Base-by-base conservation (phyloP, 352 stramenopile genomes). In the Globisporangium sylvaticum region DNA sequence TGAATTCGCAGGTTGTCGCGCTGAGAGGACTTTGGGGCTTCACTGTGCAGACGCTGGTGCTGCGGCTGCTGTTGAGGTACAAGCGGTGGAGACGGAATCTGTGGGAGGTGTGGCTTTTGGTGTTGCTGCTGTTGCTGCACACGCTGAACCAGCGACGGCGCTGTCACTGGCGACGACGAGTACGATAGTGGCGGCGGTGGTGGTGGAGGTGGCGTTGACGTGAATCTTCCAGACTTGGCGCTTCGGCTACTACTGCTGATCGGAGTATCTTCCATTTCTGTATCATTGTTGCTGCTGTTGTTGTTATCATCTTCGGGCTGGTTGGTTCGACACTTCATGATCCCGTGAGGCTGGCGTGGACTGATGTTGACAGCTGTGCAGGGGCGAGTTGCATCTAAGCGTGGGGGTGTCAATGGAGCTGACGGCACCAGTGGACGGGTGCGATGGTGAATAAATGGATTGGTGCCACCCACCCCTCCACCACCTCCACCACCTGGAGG, bases 1-100 rank as follows among this genome's bases (percentile, higher is more conserved):
- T 88, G 83, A 44, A 94, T 90, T 25, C 86, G 83, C 52, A 94
- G 69, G 64, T 90, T 69, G 72, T 88, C 72, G 24, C 83, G 79
- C n/a, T 65, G 48, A 20, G 55, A 32, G 12, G 66, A 69, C 37
- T 72, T 75, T 48, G 69, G 59, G 2, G 55, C 15, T 31, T 62
- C 48, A 15, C 25, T 22, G 42, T 50, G 39, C 14, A 34, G 6
- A 20, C 15, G 46, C 15, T 58, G 58, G 14, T 46, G 61, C 52
- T 44, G 65, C 15, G 61, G 42, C 25, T 54, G 58, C 15, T 66
- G 52, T n/a, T 57, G 65, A 24, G 58, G 58, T 6, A 24, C 32
- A 7, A 65, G 32, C 15, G 57, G 22, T 4, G 66, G 54, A 34
- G 46, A 64, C 14, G 63, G 53, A 27, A 48, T 59, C 18, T 64